Percentiles rank a stretch among this genome's conserved stretches.
phyloP scores from a whole-genome alignment of 106 monocot species.

The Allium cepa region DNA sequence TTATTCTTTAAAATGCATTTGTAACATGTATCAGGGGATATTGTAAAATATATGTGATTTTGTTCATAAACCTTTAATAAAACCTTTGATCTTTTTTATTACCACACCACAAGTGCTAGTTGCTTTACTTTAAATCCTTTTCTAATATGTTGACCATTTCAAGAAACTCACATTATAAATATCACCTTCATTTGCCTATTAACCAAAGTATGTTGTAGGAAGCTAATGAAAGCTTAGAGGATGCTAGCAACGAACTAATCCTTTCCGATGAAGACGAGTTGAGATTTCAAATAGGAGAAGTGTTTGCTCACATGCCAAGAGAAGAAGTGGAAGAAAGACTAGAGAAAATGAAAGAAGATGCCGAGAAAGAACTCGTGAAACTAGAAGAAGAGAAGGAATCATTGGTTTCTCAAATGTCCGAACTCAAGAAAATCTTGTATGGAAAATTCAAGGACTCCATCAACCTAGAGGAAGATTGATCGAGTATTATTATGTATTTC shows the following conservation, averaged over 20 bases:
- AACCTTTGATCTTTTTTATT: too few species aligned
- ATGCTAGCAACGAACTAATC: conserved; percentile 69
- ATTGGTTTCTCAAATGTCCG: conserved; percentile 57
- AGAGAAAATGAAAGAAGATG: conserved; percentile 59
- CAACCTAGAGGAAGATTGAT: conserved; percentile 72
- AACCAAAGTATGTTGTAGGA: conserved; percentile 24
- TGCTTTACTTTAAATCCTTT: too few species aligned
- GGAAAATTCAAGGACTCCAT: conserved; percentile 79
- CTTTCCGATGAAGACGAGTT: conserved; percentile 63
- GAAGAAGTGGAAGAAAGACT: conserved; percentile 54
- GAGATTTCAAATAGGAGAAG: conserved; percentile 69
- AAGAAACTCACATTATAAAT: too few species aligned
- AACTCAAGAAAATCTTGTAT: conserved; percentile 67
- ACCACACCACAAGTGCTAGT: too few species aligned
- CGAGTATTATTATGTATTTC: background rate
- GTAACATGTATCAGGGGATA: too few species aligned
- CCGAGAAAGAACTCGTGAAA: conserved; percentile 36
- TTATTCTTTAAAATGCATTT: too few species aligned
- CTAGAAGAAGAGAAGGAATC: conserved; percentile 63
- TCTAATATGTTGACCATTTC: too few species aligned
- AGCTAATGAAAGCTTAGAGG: conserved; percentile 61
- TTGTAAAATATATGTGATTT: too few species aligned
- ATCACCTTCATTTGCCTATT: too few species aligned
- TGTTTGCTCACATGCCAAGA: conserved; percentile 49
- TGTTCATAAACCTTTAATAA: too few species aligned